Evolutionary conservation across 2,329 filamentous ascomycete genomes (phyloP).

Genomic region (Xylaria sp.): DNA sequence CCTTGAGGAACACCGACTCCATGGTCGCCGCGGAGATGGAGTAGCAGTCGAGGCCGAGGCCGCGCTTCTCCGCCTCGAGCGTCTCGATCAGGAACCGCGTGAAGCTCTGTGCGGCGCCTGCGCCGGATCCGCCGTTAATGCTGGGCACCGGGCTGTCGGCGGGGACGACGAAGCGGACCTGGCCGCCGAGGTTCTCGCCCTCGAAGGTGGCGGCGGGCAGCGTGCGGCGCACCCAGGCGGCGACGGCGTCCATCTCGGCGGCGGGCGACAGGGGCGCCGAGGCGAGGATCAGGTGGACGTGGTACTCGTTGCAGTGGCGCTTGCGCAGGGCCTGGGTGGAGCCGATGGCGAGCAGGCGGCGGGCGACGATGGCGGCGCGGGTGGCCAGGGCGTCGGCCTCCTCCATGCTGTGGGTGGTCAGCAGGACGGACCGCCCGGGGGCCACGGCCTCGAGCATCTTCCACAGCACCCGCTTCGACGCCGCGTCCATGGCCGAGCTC

Average conservation of each 20-base stretch:
- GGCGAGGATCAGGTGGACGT: constrained; percentile 31
- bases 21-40: constrained; percentile 67
- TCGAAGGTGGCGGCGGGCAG: constrained; percentile 60
- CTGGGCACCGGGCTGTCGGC: constrained; percentile 35
- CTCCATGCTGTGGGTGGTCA: constrained; percentile 82
- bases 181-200: constrained; percentile 63
- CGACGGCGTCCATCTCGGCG: constrained; percentile 24
- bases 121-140: too few relatives aligned
- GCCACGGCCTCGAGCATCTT: constrained; percentile 67
- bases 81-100: constrained; percentile 41
- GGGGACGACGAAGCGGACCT: constrained; percentile 65
- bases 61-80: constrained; percentile 59
- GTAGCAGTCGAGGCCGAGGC: constrained; percentile 65
- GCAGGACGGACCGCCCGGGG: constrained; percentile 66
- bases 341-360: constrained; percentile 30
- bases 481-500: constrained; percentile 73
- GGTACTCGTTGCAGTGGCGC: constrained; percentile 34
- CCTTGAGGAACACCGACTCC: constrained; percentile 70
- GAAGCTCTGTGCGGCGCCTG: constrained; percentile 22
- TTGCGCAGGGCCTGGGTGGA: constrained; percentile 30
- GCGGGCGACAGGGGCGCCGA: constrained; percentile 26
- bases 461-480: constrained; percentile 77
- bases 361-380: constrained; percentile 60
- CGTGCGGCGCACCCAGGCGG: constrained; percentile 52
- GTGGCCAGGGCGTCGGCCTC: constrained; percentile 76